Evolutionary conservation across 176 grass and related monocot genomes (phyloP), one percentile per base, ranked within the genome.

Genomic region (Thinopyrum elongatum): DNA sequence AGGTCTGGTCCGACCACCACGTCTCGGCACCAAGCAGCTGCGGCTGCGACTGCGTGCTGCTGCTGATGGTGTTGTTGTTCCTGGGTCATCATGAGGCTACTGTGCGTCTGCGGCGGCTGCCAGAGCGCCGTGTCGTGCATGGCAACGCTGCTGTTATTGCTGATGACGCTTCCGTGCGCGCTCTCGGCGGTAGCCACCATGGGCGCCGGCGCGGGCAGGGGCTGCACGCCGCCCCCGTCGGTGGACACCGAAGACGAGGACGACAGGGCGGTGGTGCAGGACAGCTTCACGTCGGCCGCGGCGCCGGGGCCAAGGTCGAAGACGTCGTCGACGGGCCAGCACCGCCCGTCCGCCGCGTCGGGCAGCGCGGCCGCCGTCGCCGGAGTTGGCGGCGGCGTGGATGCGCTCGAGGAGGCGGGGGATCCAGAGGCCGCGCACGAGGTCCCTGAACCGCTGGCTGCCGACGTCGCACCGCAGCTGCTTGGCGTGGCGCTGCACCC

Each of bases 381-480:
- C 8, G 49, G 58, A 42, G 9, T 0, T 46, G 28, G 17, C 25
- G 2, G 80, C 39, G 19, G 88, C 81, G 16, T 36, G 67, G 81
- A 94, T 89, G 64, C 94, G 91, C 86, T 98, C 96, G 33, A 92
- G 58, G 34, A 98, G 91, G 15, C 96, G 92, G 2, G 96, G 96
- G 86, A 98, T 94, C 96, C 96, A 98, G n/a, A 94, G 74, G 93
- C 92, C 86, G 0, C 88, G 84, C 84, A 95, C 83, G 90, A 98
- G 78, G 79, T 98, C 96, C 86, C 94, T 92, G 88, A 98, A 98
- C 25, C 69, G 88, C 90, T 95, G 91, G 76, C 93, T 94, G 79
- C 91, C 92, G 47, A 98, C 96, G 84, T 98, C 96, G 87, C 96
- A 98, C 46, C 85, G 84, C 33, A 98, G 96, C 22, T 94, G 93